These are phyloP conservation scores for Penicillium tannophilum DNA, from an alignment of 495 filamentous ascomycete species.

Conservation along the genomic window DNA sequence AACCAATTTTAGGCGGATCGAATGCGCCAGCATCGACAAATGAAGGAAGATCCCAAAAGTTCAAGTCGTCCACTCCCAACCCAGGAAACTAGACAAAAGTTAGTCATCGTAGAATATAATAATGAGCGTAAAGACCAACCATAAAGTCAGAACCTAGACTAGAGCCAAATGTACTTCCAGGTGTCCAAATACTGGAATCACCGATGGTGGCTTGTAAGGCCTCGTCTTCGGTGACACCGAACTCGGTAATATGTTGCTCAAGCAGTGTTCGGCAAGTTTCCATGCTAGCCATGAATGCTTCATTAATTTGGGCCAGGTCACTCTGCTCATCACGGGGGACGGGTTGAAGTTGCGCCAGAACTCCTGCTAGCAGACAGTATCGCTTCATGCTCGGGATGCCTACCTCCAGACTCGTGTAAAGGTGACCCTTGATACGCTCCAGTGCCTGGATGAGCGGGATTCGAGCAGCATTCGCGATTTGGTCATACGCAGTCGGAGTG, in stretches of 20 bases:
- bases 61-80: conserved; percentile 14
- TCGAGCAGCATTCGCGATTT: conserved; percentile 18
- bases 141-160: conserved; percentile 19
- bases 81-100: conserved; percentile 14
- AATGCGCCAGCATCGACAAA: conserved; percentile 12
- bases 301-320: conserved; percentile 11
- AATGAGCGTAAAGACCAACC: conserved; percentile 3
- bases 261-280: conserved; percentile 15
- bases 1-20: background rate
- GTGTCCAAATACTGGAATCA: conserved; percentile 15
- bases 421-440: conserved; percentile 17
- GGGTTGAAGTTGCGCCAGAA: conserved; percentile 20
- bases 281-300: conserved; percentile 17
- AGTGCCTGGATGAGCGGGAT: conserved; percentile 18
- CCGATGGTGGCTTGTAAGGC: background rate
- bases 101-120: background rate
- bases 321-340: conserved; percentile 11
- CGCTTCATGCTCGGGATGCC: conserved; percentile 33
- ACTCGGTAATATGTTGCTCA: conserved; percentile 14
- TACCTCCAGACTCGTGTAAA: conserved; percentile 17
- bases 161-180: conserved; percentile 21
- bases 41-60: conserved; percentile 24
- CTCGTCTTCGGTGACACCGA: background rate
- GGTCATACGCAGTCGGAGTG: conserved; percentile 7
- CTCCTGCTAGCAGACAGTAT: conserved; percentile 19